Base-by-base conservation (phyloP, 139 green algal species). In the Trebouxia sp. region DNA sequence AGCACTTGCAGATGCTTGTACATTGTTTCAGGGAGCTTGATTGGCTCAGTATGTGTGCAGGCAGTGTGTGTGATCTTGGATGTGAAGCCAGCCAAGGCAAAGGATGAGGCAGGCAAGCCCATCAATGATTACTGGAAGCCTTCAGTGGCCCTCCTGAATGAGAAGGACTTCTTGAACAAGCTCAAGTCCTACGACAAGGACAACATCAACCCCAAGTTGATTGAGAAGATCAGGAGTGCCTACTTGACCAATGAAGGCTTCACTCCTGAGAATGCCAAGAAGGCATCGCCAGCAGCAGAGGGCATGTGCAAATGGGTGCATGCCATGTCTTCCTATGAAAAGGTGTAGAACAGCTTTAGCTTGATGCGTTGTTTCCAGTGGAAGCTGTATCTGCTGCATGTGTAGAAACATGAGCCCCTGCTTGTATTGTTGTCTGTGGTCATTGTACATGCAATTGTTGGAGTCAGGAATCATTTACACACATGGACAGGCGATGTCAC, bases 181-280 rank as follows among this genome's bases (percentile, higher is more conserved):
- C 88, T 96, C 37, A 94, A 92, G 82, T 81, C 82, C 38, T 96
- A 93, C 76, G 92, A 96, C 83, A 96, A 94, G 88, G 91, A 85
- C 80, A 85, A 83, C 65, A 87, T 87, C 20, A 42, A 67, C 43
- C 76, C 62, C 32, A 83, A 80, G 37, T 85, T 95, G 82, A 94
- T 95, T 70, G 84, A 82, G 6, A 80, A 85, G 24, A 92, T 95
- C 80, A 83, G 88, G 15, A 79, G 80, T 12, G 85, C 70, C 5
- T 95, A 92, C 86, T 30, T 91, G 28, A 90, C 85, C 26, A 90
- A 94, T 80, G 88, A 91, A n/a, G 65, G 30, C 35, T 95, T 95
- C 87, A 95, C 92, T 17, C 90, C 90, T 8, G 89, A 93, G 35
- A 88, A 83, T 53, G 89, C 89, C 42, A 91, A 91, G 83, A 89